A percentile compares a stretch with the other conserved stretches of the same genome.
phyloP scores from a whole-genome alignment of 352 stramenopile genomes.

The Globisporangium viniferum region DNA sequence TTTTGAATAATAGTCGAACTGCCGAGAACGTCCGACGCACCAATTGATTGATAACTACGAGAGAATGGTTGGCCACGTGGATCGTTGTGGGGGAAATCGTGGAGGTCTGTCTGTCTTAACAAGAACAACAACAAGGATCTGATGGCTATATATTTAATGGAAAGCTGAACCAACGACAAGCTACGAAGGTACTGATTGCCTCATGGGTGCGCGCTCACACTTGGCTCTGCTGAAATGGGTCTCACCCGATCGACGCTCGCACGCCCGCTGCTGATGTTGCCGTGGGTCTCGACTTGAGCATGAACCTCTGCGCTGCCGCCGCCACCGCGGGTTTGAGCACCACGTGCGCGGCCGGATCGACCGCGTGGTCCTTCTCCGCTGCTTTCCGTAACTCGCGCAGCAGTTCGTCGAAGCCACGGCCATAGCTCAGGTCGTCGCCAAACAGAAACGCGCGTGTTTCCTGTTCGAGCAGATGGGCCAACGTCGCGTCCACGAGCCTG shows the following conservation, averaged over 20 bases:
- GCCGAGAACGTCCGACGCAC: no score
- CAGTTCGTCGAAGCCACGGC: slow-evolving; percentile 57
- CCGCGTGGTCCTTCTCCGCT: slow-evolving; percentile 15
- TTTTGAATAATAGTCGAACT: no score
- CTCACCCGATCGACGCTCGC: slow-evolving; percentile 12
- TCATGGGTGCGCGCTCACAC: background rate
- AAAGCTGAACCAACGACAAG: background rate
- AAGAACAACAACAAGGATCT: background rate
- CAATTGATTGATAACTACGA: no score
- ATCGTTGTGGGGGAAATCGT: no score
- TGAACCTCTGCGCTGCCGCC: slow-evolving; percentile 33
- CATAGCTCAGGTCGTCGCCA: slow-evolving; percentile 60
- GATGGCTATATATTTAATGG: background rate
- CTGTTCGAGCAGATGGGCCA: slow-evolving; percentile 37
- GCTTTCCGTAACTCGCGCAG: slow-evolving; percentile 37
- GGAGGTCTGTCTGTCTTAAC: background rate
- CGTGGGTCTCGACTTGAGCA: slow-evolving; percentile 19
- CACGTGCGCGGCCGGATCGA: slow-evolving; percentile 24
- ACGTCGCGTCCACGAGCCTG: slow-evolving; percentile 34
- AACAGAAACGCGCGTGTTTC: slow-evolving; percentile 44
- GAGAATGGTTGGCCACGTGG: background rate
- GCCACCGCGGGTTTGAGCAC: slow-evolving; percentile 32
- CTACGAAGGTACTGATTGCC: background rate
- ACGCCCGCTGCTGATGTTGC: background rate
- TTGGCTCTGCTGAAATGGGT: background rate